Percentiles rank a stretch among this genome's conserved stretches.
These are phyloP conservation scores for Helianthus tuberosus DNA, from an alignment of 129 eudicot species.

Conservation along the genomic window DNA sequence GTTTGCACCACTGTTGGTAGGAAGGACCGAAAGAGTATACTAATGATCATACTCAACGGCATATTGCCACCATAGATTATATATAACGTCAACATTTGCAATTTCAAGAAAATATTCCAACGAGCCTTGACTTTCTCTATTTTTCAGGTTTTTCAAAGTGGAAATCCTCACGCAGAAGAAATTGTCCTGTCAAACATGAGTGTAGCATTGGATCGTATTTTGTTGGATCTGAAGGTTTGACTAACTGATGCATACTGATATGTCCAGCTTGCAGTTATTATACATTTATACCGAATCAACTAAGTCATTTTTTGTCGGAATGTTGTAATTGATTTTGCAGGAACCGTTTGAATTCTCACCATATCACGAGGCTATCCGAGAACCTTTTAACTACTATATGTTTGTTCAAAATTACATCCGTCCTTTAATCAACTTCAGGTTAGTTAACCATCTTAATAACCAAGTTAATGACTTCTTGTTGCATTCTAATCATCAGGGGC, in stretches of 20 bases:
- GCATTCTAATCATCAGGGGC: constrained; percentile 26
- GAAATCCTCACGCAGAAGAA: constrained; percentile 58
- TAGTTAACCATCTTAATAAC: constrained; percentile 20
- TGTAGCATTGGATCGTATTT: constrained; percentile 62
- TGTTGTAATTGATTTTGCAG: constrained; percentile 44
- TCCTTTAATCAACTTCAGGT: constrained; percentile 83
- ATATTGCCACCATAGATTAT: neutral
- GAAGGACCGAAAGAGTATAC: neutral
- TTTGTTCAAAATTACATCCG: constrained; percentile 78
- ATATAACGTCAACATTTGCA: neutral
- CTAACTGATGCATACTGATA: neutral
- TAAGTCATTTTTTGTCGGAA: neutral
- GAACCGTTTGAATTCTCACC: constrained; percentile 87
- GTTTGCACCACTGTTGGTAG: neutral
- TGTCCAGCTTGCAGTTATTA: neutral
- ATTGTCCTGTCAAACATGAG: constrained; percentile 80
- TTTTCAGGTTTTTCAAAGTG: constrained; percentile 71
- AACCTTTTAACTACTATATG: constrained; percentile 76
- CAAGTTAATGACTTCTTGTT: constrained; percentile 4
- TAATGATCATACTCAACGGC: neutral
- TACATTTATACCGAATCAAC: neutral
- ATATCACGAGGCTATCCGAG: constrained; percentile 75
- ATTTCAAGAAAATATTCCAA: neutral
- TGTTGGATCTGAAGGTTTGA: constrained; percentile 72
- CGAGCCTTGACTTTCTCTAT: neutral